A percentile compares a stretch with the other conserved stretches of the same genome.
These are phyloP conservation scores for Scleromitrula shiraiana DNA, from an alignment of 2,329 filamentous ascomycete species.

Conservation along the genomic window DNA sequence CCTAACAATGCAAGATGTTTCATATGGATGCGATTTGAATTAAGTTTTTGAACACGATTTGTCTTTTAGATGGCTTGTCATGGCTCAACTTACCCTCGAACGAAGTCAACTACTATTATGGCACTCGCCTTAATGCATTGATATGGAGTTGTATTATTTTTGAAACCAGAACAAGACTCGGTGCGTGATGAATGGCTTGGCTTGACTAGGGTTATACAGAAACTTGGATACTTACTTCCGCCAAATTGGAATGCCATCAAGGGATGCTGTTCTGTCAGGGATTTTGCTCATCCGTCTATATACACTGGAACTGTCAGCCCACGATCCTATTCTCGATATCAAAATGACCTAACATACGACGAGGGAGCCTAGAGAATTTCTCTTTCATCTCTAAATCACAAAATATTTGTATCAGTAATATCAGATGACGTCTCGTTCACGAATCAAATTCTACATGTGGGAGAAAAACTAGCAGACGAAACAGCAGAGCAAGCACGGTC, in stretches of 20 bases:
- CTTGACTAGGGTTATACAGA: no score
- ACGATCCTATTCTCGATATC: no score
- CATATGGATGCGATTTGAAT: neutral
- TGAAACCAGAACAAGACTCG: neutral
- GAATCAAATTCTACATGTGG: neutral
- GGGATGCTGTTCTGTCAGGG: no score
- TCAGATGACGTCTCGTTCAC: neutral
- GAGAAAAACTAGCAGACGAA: neutral
- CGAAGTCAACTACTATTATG: neutral
- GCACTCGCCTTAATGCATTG: neutral
- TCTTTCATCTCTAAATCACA: no score
- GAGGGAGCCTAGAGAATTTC: no score
- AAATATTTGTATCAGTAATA: no score
- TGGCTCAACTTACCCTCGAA: neutral
- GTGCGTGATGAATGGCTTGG: neutral
- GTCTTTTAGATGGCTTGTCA: neutral
- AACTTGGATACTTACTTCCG: neutral
- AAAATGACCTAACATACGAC: no score
- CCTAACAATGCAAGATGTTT: neutral
- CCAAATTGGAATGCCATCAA: no score
- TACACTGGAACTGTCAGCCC: no score
- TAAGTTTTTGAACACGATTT: neutral
- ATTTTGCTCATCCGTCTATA: no score
- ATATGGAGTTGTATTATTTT: no score
- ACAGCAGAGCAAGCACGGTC: neutral